These are phyloP conservation scores for Benincasa hispida DNA, from an alignment of 306 rosid species.

Conservation along the genomic window DNA sequence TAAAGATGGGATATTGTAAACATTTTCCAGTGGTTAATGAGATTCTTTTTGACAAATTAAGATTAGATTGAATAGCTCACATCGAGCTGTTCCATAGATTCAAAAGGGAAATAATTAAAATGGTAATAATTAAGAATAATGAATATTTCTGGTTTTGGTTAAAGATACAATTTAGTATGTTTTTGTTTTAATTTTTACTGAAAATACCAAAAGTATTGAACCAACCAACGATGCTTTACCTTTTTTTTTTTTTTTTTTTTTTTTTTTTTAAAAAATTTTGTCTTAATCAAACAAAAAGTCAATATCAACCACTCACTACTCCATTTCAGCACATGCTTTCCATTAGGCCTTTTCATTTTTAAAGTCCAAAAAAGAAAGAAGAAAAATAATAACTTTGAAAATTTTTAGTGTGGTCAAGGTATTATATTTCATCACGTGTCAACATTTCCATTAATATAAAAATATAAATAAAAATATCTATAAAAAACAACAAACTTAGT, in stretches of 20 bases:
- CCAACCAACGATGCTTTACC: background rate
- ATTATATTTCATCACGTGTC: no score
- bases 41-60: background rate
- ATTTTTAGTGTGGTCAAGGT: no score
- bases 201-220: background rate
- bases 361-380: no score
- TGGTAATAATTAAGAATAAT: no score
- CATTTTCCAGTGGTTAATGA: background rate
- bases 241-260: no score
- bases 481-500: no score
- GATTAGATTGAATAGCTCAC: background rate
- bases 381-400: no score
- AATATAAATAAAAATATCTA: no score
- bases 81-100: background rate
- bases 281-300: background rate
- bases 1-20: background rate
- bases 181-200: background rate
- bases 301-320: background rate
- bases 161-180: background rate
- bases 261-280: no score
- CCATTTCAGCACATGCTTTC: background rate
- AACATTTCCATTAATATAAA: no score
- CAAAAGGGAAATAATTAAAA: background rate
- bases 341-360: background rate
- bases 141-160: background rate